These are phyloP conservation scores for Diaporthe longicolla DNA, from an alignment of 2,329 filamentous ascomycete genomes.

Conservation along the genomic window DNA sequence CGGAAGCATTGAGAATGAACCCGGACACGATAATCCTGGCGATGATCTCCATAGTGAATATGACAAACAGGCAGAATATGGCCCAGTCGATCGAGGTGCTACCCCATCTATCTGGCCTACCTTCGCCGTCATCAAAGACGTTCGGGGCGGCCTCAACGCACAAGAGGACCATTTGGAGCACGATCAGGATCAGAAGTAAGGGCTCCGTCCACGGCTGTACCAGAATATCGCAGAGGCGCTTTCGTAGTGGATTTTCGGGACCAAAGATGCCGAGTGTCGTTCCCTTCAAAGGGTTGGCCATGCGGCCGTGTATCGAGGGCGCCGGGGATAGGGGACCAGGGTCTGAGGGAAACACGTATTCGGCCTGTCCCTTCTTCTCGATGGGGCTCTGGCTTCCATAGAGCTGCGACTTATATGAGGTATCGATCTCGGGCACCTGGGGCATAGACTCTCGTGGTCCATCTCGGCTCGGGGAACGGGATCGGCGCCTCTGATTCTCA, in stretches of 20 bases:
- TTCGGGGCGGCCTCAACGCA: conserved; percentile 84
- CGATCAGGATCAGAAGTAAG: conserved; percentile 86
- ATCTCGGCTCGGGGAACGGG: conserved; percentile 66
- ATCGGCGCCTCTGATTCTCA: conserved; percentile 78
- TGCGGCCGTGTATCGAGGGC: conserved; percentile 49
- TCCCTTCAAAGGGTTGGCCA: conserved; percentile 85
- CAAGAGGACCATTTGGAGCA: conserved; percentile 89
- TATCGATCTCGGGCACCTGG: conserved; percentile 61
- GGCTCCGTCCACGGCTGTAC: conserved; percentile 91
- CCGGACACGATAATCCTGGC: conserved; percentile 93
- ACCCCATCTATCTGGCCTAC: conserved; percentile 76
- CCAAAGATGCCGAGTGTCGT: conserved; percentile 89
- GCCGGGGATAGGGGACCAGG: conserved; percentile 51
- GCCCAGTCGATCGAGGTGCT: conserved; percentile 80
- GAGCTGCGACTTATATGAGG: conserved; percentile 66
- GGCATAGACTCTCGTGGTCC: conserved; percentile 65
- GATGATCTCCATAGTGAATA: conserved; percentile 90
- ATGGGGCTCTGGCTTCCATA: conserved; percentile 54
- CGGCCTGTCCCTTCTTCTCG: conserved; percentile 60
- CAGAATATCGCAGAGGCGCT: conserved; percentile 83
- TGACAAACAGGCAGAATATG: conserved; percentile 84
- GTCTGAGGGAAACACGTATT: conserved; percentile 50
- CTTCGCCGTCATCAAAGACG: conserved; percentile 75
- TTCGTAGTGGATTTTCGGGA: conserved; percentile 80
- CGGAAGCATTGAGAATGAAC: conserved; percentile 88